phyloP scores from a whole-genome alignment of 2,329 filamentous ascomycete species.

The Penicillium nordicum region DNA sequence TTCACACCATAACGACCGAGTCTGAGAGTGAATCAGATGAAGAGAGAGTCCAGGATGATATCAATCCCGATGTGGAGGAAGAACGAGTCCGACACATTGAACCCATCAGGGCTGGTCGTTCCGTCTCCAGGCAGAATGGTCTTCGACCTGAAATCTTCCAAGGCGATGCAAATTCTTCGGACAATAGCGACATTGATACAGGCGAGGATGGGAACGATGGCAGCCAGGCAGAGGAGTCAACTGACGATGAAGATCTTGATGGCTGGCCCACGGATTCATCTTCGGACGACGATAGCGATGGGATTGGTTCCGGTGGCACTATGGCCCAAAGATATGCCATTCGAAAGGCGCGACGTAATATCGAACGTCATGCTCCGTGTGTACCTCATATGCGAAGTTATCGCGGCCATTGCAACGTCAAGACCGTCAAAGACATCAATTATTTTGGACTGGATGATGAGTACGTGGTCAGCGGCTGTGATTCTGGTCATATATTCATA shows the following conservation, averaged over 20 bases:
- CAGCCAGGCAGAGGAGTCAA: slow-evolving; percentile 16
- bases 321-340: slow-evolving; percentile 50
- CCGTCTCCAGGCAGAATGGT: neutral
- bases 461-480: slow-evolving; percentile 65
- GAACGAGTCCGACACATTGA: slow-evolving; percentile 40
- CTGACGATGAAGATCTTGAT: slow-evolving; percentile 8
- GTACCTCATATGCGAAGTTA: slow-evolving; percentile 57
- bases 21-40: slow-evolving; percentile 37
- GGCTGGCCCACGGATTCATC: slow-evolving; percentile 1
- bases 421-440: slow-evolving; percentile 67
- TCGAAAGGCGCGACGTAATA: slow-evolving; percentile 47
- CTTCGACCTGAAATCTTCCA: neutral
- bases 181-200: neutral
- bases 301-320: slow-evolving; percentile 27
- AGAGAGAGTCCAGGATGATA: slow-evolving; percentile 49
- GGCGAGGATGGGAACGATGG: neutral
- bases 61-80: slow-evolving; percentile 48
- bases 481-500: slow-evolving; percentile 65
- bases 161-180: neutral
- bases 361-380: slow-evolving; percentile 56
- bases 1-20: slow-evolving; percentile 44
- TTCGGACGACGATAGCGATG: slow-evolving; percentile 20
- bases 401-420: slow-evolving; percentile 63
- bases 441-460: slow-evolving; percentile 66
- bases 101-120: slow-evolving; percentile 19